Evolutionary conservation across 2,329 filamentous ascomycete species (phyloP), one percentile per base, ranked within the genome.

Genomic region (Calonectria pseudoreteaudii): DNA sequence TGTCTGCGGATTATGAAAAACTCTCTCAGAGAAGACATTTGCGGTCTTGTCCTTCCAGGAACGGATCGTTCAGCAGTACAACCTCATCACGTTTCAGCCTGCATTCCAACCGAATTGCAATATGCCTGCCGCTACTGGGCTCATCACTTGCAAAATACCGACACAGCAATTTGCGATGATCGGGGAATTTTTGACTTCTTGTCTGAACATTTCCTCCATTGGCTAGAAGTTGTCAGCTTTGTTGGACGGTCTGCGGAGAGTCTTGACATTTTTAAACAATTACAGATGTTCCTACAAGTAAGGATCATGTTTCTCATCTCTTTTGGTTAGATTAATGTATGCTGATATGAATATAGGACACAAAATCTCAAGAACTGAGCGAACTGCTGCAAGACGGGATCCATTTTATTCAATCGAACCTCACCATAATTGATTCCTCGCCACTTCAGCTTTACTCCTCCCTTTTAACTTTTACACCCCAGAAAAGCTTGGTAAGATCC

Each of bases 61-160:
- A 2, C 50, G 2, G 16, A 58, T 18, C 62, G 68, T 16, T 41
- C 60, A 9, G 38, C 31, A 2, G 26, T 67, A 16, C 14, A 20
- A 11, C n/a, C 1, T 14, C n/a, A 30, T 5, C 62, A 23, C 3
- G 36, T 73, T 50, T 52, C 62, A 20, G 16, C 26, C 0, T 47
- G 26, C 7, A 26, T 76, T 0, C 8, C 72, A 0, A 1, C 52
- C 0, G 62, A 76, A 38, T 8, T 76, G 0, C 69, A 56, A 18
- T 76, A 77, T n/a, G 72, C 69, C 3, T 77, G 66, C 1, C 23
- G 52, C 1, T 38, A 76, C 20, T 69, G 67, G 67, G 56, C 16
- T 28, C 20, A 41, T 9, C 66, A 68, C 23, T 7, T 68, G 11
- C 52, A 44, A 4, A 47, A 60, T 28, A 20, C 23, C 4, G 28